Evolutionary conservation across 306 rosid species (phyloP), one percentile per base, ranked within the genome.

Genomic region (Cicer judaicum): DNA sequence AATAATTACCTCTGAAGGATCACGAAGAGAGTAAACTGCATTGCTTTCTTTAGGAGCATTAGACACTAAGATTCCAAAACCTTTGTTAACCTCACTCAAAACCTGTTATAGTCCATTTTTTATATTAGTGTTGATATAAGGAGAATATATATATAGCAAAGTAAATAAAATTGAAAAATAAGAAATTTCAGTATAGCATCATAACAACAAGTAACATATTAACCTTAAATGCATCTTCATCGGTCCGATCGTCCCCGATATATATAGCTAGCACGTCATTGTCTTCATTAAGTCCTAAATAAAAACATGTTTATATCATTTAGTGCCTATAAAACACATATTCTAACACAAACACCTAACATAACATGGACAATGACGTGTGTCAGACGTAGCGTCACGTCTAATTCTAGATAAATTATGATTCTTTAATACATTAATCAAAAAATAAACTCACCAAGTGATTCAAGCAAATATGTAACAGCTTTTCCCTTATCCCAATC

Each of bases 141-240:
- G 2, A 21, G 2, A 1, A 21, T 63, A 48, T 34, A 64, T 7
- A 39, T 52, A 24, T n/a, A n/a, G 42, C 15, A 52, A 50, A 50
- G 75, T 38, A 16, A 63, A 57, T 8, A 16, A 24, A 19, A 9
- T 36, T 10, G 60, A 15, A 21, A 39, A 48, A 41, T 29, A 64
- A 5, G n/a, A 11, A 76, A 48, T 52, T 52, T 41, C 64, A 21
- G 19, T 16, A 66, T 65, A 40, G 9, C 13, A 76, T 9, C 67
- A 66, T 11, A 34, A 39, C 13, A 36, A 34, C 43, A 34, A 60
- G 34, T 15, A 55, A 64, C 41, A 43, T 53, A 24, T 72, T 83
- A 93, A 93, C 98, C 92, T 92, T 88, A 66, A 95, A 95, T 56
- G 98, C 98, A 55, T 95, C 99, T 89, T 95, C 99, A 29, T 95